These are phyloP conservation scores for Farysia itapuensis DNA, from an alignment of 1,284 basidiomycete genomes.

Conservation along the genomic window DNA sequence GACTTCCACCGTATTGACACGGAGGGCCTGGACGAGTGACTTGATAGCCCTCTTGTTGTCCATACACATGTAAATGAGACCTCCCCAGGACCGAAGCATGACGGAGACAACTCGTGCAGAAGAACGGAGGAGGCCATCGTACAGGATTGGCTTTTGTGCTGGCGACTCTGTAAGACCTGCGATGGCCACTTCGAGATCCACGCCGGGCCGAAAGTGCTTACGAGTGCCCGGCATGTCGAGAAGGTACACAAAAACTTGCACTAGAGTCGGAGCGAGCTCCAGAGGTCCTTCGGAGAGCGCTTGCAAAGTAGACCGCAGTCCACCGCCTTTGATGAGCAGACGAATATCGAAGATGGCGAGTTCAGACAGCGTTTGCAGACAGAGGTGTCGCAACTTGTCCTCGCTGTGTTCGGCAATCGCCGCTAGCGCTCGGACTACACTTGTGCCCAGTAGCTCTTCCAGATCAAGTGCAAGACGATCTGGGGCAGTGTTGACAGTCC, in stretches of 20 bases:
- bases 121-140: slow-evolving; percentile 67
- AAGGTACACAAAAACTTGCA: slow-evolving; percentile 78
- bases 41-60: slow-evolving; percentile 81
- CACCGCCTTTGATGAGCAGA: slow-evolving; percentile 77
- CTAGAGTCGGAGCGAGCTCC: slow-evolving; percentile 82
- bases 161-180: slow-evolving; percentile 70
- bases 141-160: slow-evolving; percentile 68
- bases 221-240: slow-evolving; percentile 83
- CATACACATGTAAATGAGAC: slow-evolving; percentile 91
- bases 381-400: slow-evolving; percentile 81
- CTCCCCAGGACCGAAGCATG: slow-evolving; percentile 87
- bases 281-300: slow-evolving; percentile 82
- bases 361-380: slow-evolving; percentile 86
- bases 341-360: slow-evolving; percentile 84
- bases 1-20: slow-evolving; percentile 82
- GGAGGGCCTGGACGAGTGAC: slow-evolving; percentile 79
- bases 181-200: slow-evolving; percentile 77
- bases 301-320: slow-evolving; percentile 82
- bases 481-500: slow-evolving; percentile 17
- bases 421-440: slow-evolving; percentile 72
- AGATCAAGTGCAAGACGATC: slow-evolving; percentile 62
- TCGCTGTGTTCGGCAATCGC: slow-evolving; percentile 91
- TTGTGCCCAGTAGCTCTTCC: slow-evolving; percentile 25
- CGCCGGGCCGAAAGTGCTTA: slow-evolving; percentile 75
- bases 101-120: slow-evolving; percentile 77